Percentiles rank a stretch among this genome's conserved stretches.
Conservation (phyloP, 2,329 filamentous ascomycete species). For the Phyllachora maydis region DNA sequence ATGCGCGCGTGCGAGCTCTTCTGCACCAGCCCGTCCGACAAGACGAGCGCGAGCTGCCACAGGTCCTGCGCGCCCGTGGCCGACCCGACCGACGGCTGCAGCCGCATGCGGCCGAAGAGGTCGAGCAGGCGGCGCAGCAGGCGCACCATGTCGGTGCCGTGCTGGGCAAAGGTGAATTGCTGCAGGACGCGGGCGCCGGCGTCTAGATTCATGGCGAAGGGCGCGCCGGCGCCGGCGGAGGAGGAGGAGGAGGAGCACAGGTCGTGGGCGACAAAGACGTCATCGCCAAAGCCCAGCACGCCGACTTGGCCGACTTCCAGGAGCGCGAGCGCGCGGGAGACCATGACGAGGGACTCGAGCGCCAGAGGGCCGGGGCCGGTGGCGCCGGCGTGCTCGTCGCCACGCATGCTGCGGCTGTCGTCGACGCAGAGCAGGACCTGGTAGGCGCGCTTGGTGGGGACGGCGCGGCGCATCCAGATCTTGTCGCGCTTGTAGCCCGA, state of each 20-base stretch:
- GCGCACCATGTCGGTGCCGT: constrained; percentile 65
- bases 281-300: constrained; percentile 71
- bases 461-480: constrained; percentile 93
- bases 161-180: constrained; percentile 68
- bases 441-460: constrained; percentile 85
- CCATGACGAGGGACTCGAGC: constrained; percentile 84
- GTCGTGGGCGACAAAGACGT: constrained; percentile 68
- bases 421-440: constrained; percentile 97
- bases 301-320: constrained; percentile 89
- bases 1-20: constrained; percentile 63
- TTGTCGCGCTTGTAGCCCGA: constrained; percentile 98
- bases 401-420: constrained; percentile 84
- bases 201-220: constrained; percentile 21
- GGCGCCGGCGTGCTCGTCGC: constrained; percentile 23
- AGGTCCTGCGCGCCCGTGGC: constrained; percentile 42
- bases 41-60: constrained; percentile 86
- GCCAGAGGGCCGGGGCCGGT: constrained; percentile 48
- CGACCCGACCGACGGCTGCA: constrained; percentile 16
- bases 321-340: constrained; percentile 72
- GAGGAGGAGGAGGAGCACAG: constrained; percentile 66
- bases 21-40: constrained; percentile 86
- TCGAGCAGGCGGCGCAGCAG: constrained; percentile 62
- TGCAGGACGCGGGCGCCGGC: constrained; percentile 70
- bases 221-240: constrained; percentile 13
- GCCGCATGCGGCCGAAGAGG: constrained; percentile 59